Base-by-base conservation (phyloP, 2,329 filamentous ascomycete species). In the Epicoccum nigrum region DNA sequence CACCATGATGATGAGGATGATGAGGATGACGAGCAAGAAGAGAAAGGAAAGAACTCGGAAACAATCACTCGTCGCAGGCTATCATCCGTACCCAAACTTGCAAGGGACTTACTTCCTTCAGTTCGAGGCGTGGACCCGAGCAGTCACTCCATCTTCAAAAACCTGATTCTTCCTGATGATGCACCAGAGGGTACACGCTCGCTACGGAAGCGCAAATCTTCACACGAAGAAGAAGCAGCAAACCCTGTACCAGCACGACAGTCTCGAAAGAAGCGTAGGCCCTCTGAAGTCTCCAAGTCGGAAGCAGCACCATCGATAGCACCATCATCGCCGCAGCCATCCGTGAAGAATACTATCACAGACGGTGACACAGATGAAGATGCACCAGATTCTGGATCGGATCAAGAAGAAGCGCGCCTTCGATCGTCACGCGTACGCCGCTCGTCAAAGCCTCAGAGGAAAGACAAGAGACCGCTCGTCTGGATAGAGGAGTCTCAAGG, bases 131-230 rank as follows among this genome's bases (percentile, higher is more conserved):
- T 81, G 7, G 86, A 86, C 54, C 89, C 89, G 13, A 63, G 60
- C 13, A 64, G 67, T 2, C 88, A 90, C 71, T 92, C 89, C 0
- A 84, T 91, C 21, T 92, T 92, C 72, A 88, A 88, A 59, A 86
- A 86, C 48, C 76, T 89, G 9, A 86, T 89, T 30, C 79, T 89
- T 45, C 84, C 88, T 45, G 87, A 88, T 55, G 88, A 91, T 64
- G 81, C 87, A 7, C 80, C 88, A 76, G 88, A 93, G 71, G 89
- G 87, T 37, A 86, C 90, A 7, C 86, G 91, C 45, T 83, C 89
- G 25, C 77, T 96, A 53, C 83, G 92, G 54, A 96, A 96, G 75
- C 85, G 92, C 45, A 96, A 93, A 72, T 87, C 90, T 15, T 91
- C 90, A 1, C 88, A 89, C 3, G 79, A 83, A 11, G 83, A 85